These are phyloP conservation scores for Blastobotrys terrestris DNA, from an alignment of 805 yeast species.

Conservation along the genomic window DNA sequence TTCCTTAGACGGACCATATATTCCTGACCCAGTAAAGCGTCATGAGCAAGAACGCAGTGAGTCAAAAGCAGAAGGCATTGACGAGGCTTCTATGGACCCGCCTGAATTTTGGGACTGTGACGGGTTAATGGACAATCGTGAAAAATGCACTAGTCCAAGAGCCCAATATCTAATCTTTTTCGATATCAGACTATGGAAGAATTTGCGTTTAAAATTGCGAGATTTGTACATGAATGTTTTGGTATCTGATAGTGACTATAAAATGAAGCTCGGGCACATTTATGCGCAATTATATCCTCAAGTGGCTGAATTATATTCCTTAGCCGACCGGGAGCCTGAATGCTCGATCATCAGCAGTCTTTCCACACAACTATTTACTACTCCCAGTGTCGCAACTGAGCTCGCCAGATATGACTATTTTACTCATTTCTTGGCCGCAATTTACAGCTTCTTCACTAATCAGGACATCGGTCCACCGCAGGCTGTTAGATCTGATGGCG, in stretches of 20 bases:
- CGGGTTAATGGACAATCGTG: neutral
- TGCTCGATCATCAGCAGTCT: constrained; percentile 64
- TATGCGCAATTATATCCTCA: constrained; percentile 80
- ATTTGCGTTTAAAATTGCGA: constrained; percentile 50
- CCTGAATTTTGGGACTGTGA: neutral
- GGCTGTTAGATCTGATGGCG: constrained; percentile 31
- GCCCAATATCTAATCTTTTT: constrained; percentile 55
- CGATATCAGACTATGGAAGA: constrained; percentile 69
- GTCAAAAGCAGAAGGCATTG: neutral
- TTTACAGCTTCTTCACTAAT: constrained; percentile 56
- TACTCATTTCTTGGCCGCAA: constrained; percentile 52
- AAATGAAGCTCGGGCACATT: constrained; percentile 60
- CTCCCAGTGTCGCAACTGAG: constrained; percentile 70
- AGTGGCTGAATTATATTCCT: constrained; percentile 60
- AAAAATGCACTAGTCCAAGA: constrained; percentile 26
- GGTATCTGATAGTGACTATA: constrained; percentile 53
- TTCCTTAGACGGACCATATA: constrained; percentile 13
- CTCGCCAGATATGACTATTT: constrained; percentile 61
- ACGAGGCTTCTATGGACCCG: neutral
- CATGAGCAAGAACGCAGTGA: neutral
- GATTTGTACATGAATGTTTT: constrained; percentile 60
- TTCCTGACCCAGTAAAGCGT: constrained; percentile 14
- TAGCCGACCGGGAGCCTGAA: constrained; percentile 84
- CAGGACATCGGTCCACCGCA: constrained; percentile 44
- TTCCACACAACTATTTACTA: constrained; percentile 82